Evolutionary conservation across 257 asterid species (phyloP).

Genomic region (Capsicum rhomboideum): DNA sequence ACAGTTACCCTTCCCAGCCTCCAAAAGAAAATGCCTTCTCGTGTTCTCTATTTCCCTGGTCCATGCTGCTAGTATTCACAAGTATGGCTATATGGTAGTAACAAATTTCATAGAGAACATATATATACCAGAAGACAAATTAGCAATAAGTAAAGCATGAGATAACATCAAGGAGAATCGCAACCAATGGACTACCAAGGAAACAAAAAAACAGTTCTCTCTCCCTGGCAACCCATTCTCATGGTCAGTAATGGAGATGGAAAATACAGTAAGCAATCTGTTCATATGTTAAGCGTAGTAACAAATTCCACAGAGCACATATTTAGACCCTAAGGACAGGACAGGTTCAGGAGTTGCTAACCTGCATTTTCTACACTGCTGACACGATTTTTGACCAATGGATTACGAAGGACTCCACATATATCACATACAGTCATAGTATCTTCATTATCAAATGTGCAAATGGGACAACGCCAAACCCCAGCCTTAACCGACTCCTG

Average conservation of each 20-base stretch:
- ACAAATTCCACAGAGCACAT: neutral
- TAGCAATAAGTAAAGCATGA: neutral
- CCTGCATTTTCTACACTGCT: conserved; percentile 40
- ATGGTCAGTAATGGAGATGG: neutral
- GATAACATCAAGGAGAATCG: neutral
- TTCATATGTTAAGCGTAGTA: neutral
- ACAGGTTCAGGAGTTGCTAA: conserved; percentile 12
- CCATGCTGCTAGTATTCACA: neutral
- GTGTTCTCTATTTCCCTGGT: neutral
- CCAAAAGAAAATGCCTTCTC: neutral
- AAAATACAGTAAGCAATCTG: neutral
- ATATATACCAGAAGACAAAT: neutral
- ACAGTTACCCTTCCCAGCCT: neutral
- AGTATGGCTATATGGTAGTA: neutral
- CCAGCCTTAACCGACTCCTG: conserved; percentile 30
- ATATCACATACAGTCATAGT: conserved; percentile 75
- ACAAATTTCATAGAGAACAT: neutral
- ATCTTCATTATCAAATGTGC: conserved; percentile 88
- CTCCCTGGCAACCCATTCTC: neutral
- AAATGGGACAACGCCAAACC: conserved; percentile 89
- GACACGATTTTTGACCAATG: conserved; percentile 56
- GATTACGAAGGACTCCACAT: conserved; percentile 90
- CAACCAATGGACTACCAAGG: neutral
- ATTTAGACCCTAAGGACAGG: neutral
- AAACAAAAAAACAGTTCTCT: neutral